These are phyloP conservation scores for Candida krabiensis DNA, from an alignment of 805 yeast genomes.

Conservation along the genomic window DNA sequence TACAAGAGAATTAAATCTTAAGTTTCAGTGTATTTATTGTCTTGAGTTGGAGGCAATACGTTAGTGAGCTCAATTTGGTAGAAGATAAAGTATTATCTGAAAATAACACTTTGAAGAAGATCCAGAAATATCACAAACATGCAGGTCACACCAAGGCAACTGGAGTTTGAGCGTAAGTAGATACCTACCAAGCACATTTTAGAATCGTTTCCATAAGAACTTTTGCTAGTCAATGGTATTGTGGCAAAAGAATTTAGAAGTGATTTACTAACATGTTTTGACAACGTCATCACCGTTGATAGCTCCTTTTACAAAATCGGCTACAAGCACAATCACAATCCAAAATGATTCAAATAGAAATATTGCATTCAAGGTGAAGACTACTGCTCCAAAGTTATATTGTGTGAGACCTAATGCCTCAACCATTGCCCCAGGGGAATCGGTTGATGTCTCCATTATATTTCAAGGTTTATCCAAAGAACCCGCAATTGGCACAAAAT, in stretches of 20 bases:
- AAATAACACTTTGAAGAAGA: too few species aligned
- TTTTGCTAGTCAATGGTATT: neutral
- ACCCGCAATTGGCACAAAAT: slow-evolving; percentile 69
- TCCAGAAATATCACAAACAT: slow-evolving; percentile 38
- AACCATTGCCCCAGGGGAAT: slow-evolving; percentile 69
- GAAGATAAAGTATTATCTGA: too few species aligned
- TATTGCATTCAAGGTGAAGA: slow-evolving; percentile 91
- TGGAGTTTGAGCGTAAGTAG: slow-evolving; percentile 78
- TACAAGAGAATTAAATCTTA: too few species aligned
- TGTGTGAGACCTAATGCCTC: slow-evolving; percentile 97
- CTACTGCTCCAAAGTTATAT: slow-evolving; percentile 94
- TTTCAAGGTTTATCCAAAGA: slow-evolving; percentile 81
- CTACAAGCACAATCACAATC: slow-evolving; percentile 60
- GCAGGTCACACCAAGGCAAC: slow-evolving; percentile 69
- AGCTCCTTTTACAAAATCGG: slow-evolving; percentile 77
- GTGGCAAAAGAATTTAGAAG: neutral
- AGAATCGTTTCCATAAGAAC: neutral
- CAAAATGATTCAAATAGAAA: slow-evolving; percentile 55
- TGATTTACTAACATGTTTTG: too few species aligned
- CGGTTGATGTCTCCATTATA: slow-evolving; percentile 74
- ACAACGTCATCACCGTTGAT: too few species aligned
- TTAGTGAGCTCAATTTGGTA: too few species aligned
- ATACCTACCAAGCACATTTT: neutral
- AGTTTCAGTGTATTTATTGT: too few species aligned
- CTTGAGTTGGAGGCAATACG: too few species aligned